Percentiles rank a stretch among this genome's conserved stretches.
Conservation (phyloP, 1,139 yeast species). For the Arxiozyma heterogenica region DNA sequence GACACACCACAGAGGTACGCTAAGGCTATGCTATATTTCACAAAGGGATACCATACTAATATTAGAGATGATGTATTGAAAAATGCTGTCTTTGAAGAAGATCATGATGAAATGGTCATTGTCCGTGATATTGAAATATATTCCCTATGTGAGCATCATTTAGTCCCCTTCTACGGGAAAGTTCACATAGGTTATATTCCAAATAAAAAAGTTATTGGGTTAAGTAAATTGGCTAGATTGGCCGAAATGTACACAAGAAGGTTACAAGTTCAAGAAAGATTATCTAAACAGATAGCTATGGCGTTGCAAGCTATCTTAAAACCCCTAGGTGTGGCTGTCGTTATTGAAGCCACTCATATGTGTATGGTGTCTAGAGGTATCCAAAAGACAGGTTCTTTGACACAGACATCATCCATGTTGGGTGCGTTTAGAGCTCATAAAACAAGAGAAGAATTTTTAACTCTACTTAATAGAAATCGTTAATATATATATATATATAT, state of each 20-base stretch:
- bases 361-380: constrained; percentile 99
- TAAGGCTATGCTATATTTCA: constrained; percentile 87
- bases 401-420: constrained; percentile 94
- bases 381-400: constrained; percentile 87
- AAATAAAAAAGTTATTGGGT: constrained; percentile 85
- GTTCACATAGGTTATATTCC: constrained; percentile 97
- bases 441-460: constrained; percentile 91
- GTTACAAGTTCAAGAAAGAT: constrained; percentile 91
- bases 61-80: constrained; percentile 76
- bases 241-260: constrained; percentile 97
- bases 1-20: constrained; percentile 97
- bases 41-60: constrained; percentile 94
- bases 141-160: constrained; percentile 92
- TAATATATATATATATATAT: constrained; percentile 13
- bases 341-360: constrained; percentile 96
- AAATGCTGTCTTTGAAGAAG: constrained; percentile 93
- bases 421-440: constrained; percentile 93
- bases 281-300: constrained; percentile 95
- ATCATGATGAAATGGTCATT: constrained; percentile 98
- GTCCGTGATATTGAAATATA: constrained; percentile 89
- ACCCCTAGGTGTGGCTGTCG: constrained; percentile 97
- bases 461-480: constrained; percentile 54
- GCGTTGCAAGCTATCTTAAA: constrained; percentile 82
- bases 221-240: constrained; percentile 83
- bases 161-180: constrained; percentile 94